These are phyloP conservation scores for Tetraselmis striata DNA, from an alignment of 139 green algal genomes.

Conservation along the genomic window DNA sequence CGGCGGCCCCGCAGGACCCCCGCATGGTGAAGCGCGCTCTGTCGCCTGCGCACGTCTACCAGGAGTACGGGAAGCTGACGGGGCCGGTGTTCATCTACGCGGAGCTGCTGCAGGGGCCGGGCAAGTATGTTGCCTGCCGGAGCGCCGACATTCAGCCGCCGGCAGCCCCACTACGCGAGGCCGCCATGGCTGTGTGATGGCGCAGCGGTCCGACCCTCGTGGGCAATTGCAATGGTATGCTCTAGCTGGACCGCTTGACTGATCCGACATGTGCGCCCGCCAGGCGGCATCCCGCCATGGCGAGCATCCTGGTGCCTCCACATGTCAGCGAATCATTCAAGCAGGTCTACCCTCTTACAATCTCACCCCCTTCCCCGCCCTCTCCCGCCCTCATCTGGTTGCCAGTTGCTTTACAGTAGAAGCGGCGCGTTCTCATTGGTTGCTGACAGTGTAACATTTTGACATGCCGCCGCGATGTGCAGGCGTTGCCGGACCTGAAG, in stretches of 20 bases:
- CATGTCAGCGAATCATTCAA: neutral
- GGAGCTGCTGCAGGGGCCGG: neutral
- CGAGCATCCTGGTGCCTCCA: neutral
- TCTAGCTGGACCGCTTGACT: no score
- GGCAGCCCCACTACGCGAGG: no score
- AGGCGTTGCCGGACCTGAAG: neutral
- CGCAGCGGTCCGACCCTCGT: no score
- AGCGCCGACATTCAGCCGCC: no score
- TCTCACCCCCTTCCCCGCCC: neutral
- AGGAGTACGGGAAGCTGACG: neutral
- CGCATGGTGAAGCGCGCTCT: neutral
- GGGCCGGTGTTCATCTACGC: neutral
- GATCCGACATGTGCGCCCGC: no score
- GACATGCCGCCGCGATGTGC: no score
- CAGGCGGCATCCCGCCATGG: neutral
- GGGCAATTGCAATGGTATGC: no score
- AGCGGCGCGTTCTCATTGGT: no score
- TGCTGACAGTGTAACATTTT: no score
- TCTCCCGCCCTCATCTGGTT: neutral
- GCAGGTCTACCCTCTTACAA: neutral
- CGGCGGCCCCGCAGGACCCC: neutral
- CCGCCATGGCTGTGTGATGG: no score
- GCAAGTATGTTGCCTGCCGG: neutral
- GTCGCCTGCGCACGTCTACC: neutral
- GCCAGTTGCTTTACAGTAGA: no score